These are phyloP conservation scores for Ustilago hordei DNA, from an alignment of 1,284 basidiomycete genomes.

Conservation along the genomic window DNA sequence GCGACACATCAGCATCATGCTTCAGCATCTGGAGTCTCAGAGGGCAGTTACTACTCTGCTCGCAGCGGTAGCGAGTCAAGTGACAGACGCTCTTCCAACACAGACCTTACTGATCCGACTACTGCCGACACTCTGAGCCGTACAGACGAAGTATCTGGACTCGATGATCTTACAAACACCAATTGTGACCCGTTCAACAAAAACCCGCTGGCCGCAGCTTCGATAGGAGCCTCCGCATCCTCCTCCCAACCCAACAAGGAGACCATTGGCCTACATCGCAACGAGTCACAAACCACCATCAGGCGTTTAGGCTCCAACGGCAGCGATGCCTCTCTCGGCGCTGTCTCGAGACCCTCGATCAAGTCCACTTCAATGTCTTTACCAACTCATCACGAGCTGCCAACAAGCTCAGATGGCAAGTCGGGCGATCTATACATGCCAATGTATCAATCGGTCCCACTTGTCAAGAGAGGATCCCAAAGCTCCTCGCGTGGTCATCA, in stretches of 20 bases:
- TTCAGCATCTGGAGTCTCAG: conserved; percentile 49
- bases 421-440: conserved; percentile 21
- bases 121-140: conserved; percentile 46
- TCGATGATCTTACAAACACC: not conserved
- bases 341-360: conserved; percentile 17
- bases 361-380: conserved; percentile 41
- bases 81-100: conserved; percentile 54
- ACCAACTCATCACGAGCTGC: conserved; percentile 58
- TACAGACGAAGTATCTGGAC: conserved; percentile 14
- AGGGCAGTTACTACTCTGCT: conserved; percentile 56
- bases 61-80: conserved; percentile 62
- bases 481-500: conserved; percentile 70
- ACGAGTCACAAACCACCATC: conserved; percentile 72
- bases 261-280: conserved; percentile 63
- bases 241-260: conserved; percentile 26
- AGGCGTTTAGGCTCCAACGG: conserved; percentile 59
- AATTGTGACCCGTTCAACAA: not conserved
- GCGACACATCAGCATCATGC: conserved; percentile 30
- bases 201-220: not conserved
- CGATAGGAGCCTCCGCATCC: not conserved
- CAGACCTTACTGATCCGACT: conserved; percentile 49
- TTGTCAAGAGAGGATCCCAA: conserved; percentile 49
- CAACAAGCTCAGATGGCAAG: conserved; percentile 15
- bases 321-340: conserved; percentile 48
- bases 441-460: conserved; percentile 34